phyloP scores from a whole-genome alignment of 2,329 filamentous ascomycete genomes.

The Apiospora arundinis region DNA sequence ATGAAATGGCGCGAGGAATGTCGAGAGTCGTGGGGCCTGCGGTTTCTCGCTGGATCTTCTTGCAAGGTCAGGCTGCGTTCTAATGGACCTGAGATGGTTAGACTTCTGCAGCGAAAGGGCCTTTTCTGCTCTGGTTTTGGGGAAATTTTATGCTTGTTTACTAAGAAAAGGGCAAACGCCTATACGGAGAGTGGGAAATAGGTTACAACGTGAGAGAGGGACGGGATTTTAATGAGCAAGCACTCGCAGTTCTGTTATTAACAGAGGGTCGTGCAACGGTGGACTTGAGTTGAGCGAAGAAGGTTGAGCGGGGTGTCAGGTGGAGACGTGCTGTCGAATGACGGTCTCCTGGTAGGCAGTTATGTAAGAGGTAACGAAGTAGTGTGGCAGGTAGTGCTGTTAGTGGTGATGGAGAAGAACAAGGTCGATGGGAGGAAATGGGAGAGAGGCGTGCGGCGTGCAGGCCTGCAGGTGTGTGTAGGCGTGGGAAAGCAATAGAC shows the following conservation, averaged over 20 bases:
- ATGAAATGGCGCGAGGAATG: conserved; percentile 23
- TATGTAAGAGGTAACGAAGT: conserved; percentile 22
- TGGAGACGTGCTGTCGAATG: conserved; percentile 23
- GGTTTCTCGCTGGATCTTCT: neutral
- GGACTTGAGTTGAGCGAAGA: conserved; percentile 13
- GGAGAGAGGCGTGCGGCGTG: neutral
- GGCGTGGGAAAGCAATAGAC: conserved; percentile 11
- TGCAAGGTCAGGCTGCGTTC: neutral
- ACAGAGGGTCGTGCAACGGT: conserved; percentile 23
- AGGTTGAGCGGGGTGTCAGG: conserved; percentile 23
- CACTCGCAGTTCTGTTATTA: conserved; percentile 19
- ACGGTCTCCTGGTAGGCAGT: conserved; percentile 17
- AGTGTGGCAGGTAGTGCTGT: conserved; percentile 19
- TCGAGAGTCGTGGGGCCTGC: conserved; percentile 21
- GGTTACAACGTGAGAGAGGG: conserved; percentile 21
- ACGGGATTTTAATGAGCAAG: conserved; percentile 21
- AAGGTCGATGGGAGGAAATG: conserved; percentile 15
- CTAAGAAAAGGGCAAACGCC: conserved; percentile 19
- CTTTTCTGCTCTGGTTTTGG: conserved; percentile 1
- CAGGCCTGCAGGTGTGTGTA: no score
- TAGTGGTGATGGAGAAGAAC: conserved; percentile 18
- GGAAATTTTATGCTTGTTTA: conserved; percentile 20
- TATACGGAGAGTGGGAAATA: conserved; percentile 16
- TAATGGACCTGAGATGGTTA: conserved; percentile 10
- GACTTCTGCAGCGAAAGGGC: conserved; percentile 10